Evolutionary conservation across 169 alveolate species (phyloP).

Genomic region (Cryptosporidium parvum): DNA sequence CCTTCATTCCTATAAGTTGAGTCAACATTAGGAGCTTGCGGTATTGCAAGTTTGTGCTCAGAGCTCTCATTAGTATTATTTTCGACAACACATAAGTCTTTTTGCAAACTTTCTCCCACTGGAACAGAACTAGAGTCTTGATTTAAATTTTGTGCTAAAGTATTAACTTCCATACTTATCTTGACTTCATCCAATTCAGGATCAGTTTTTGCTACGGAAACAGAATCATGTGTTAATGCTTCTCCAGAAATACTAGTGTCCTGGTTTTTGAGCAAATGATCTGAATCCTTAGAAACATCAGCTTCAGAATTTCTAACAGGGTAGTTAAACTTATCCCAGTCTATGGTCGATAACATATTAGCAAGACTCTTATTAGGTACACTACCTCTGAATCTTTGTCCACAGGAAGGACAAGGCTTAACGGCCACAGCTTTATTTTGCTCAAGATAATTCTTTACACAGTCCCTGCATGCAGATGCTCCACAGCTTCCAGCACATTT

Average conservation of each 20-base stretch:
- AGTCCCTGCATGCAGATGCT: slow-evolving; percentile 73
- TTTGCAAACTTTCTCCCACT: not conserved
- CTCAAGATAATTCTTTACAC: slow-evolving; percentile 68
- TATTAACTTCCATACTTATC: not conserved
- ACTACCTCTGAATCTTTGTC: slow-evolving; percentile 71
- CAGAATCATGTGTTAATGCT: not conserved
- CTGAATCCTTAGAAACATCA: not conserved
- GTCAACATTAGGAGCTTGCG: not conserved
- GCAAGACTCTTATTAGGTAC: slow-evolving; percentile 75
- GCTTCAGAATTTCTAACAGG: slow-evolving; percentile 44
- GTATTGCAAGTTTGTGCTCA: not conserved
- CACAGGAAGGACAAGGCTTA: slow-evolving; percentile 62
- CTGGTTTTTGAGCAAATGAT: not conserved
- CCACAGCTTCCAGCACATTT: slow-evolving; percentile 75
- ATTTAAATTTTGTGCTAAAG: not conserved
- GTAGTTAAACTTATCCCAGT: slow-evolving; percentile 67
- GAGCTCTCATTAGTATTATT: not conserved
- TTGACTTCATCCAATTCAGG: not conserved
- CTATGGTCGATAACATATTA: slow-evolving; percentile 57
- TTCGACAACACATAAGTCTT: not conserved
- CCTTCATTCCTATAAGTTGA: not conserved
- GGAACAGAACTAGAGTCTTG: not conserved
- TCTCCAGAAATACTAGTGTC: slow-evolving; percentile 5
- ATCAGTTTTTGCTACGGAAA: not conserved
- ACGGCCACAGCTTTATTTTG: slow-evolving; percentile 47